These are phyloP conservation scores for Lizanozyma gosingica DNA, from an alignment of 1,139 yeast species.

Conservation along the genomic window DNA sequence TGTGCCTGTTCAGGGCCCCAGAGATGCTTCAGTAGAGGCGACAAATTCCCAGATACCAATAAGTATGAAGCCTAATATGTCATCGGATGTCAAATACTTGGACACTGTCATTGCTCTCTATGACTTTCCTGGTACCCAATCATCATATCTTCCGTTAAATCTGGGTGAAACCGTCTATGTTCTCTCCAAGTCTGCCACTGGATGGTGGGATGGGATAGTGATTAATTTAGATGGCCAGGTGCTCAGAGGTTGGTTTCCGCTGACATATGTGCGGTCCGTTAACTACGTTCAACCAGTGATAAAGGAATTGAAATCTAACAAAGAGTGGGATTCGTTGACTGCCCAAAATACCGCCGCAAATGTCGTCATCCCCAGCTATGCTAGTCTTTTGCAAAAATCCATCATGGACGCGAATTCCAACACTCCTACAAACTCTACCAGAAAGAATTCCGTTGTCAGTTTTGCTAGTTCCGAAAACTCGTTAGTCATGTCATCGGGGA, in stretches of 20 bases:
- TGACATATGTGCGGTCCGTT: slow-evolving; percentile 42
- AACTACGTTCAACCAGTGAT: slow-evolving; percentile 40
- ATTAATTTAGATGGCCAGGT: slow-evolving; percentile 32
- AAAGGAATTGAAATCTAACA: slow-evolving; percentile 29
- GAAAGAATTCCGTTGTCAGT: slow-evolving; percentile 41
- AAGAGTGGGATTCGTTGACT: slow-evolving; percentile 36
- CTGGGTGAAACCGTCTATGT: slow-evolving; percentile 47
- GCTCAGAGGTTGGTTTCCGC: slow-evolving; percentile 73
- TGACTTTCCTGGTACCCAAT: slow-evolving; percentile 40
- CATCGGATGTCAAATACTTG: slow-evolving; percentile 19
- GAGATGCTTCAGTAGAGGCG: neutral
- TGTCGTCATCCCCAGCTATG: slow-evolving; percentile 37
- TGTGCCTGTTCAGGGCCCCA: slow-evolving; percentile 11
- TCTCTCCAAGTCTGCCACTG: slow-evolving; percentile 41
- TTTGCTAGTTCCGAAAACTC: slow-evolving; percentile 34
- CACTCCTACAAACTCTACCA: slow-evolving; percentile 23
- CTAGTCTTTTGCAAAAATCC: slow-evolving; percentile 30
- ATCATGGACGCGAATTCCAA: slow-evolving; percentile 21
- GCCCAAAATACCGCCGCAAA: slow-evolving; percentile 46
- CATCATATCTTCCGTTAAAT: slow-evolving; percentile 36
- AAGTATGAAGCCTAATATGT: neutral
- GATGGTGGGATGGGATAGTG: slow-evolving; percentile 76
- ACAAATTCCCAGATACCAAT: no score
- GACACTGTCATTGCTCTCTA: slow-evolving; percentile 46
- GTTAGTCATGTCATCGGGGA: neutral